Evolutionary conservation across 2,329 filamentous ascomycete genomes (phyloP), one percentile per base, ranked within the genome.

Genomic region (Emmonsia crescens): DNA sequence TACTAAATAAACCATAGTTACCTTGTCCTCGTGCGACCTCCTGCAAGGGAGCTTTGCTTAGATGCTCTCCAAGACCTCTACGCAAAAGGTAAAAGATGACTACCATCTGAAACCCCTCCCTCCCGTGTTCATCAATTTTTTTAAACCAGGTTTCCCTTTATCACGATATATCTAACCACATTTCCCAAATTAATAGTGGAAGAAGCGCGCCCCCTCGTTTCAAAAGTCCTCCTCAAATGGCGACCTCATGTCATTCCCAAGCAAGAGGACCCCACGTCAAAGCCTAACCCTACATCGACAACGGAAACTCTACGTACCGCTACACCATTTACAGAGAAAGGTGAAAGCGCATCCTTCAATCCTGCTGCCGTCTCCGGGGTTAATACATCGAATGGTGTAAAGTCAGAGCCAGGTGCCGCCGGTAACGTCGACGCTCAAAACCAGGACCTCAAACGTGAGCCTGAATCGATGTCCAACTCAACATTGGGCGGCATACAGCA

Each of bases 11-110:
- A 33, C n/a, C 2, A 21, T 60, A 79, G 78, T 64, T 84, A 85
- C 68, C 71, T 85, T 31, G 74, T 83, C 62, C 78, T 84, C 73
- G 78, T 85, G 68, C 77, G 83, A n/a, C 83, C 83, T 5, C 84
- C 84, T 0, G 81, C 80, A 1, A 76, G 83, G 61, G 80, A 83
- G 19, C 74, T 82, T 60, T 82, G 80, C 52, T 71, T 86, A 12
- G 82, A 86, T 67, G 79, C 82, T 1, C 68, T 86, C 12, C 80
- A 83, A 64, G 79, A 83, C 65, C 76, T 87, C 48, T 86, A 83
- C 75, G 75, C 76, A 62, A 81, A 79, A 57, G 80, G 80, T 79
- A 75, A 71, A 77, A 70, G 12, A 36, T 38, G n/a, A 21, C 16
- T 2, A 27, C 3, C 33, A 24, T 59, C 46, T 12, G 19, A 29